Base-by-base conservation (phyloP, 352 stramenopile genomes). In the Pythium biforme region DNA sequence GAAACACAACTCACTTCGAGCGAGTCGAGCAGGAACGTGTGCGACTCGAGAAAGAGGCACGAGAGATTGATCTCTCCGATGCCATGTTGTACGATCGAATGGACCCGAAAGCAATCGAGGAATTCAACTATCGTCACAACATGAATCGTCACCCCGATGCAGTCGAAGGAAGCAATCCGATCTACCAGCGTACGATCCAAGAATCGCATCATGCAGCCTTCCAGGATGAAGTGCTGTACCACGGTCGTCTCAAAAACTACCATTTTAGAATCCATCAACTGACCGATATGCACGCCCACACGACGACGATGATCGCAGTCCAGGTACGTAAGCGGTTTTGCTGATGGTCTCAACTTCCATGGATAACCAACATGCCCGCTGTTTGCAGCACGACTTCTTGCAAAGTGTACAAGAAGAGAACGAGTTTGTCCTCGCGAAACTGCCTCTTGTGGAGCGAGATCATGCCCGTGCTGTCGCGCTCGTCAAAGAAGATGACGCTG, bases 31-130 rank as follows among this genome's bases (percentile, higher is more conserved):
- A 72, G 19, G 84, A 94, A 50, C 72, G 84, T 1, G 8, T 90
- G 57, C 74, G 84, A 0, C 57, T 90, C 10, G 84, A 94, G 34
- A 94, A 94, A 56, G 84, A 94, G 56, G 72, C 72, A 0, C 64
- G 82, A 4, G 39, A 69, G n/a, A 66, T 91, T 11, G 75, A 89
- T 19, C 51, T 87, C 17, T 47, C 58, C 0, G 84, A 94, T 26
- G 56, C 64, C 0, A 55, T 84, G 20, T 51, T 89, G 12, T 94
- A 94, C 43, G 82, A 92, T 51, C 65, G 79, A 1, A 60, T 73
- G 26, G 73, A 78, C 19, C 80, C 79, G 0, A 88, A 89, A 59
- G 72, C 69, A 0, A 94, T 94, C 15, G 82, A 87, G 6, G 76
- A 83, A 0, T 76, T 90, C 31, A 87, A 94, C 46, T 91, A 79